Evolutionary conservation across 225 moss, liverwort and hornwort species (phyloP).

Genomic region (Polytrichum formosum): DNA sequence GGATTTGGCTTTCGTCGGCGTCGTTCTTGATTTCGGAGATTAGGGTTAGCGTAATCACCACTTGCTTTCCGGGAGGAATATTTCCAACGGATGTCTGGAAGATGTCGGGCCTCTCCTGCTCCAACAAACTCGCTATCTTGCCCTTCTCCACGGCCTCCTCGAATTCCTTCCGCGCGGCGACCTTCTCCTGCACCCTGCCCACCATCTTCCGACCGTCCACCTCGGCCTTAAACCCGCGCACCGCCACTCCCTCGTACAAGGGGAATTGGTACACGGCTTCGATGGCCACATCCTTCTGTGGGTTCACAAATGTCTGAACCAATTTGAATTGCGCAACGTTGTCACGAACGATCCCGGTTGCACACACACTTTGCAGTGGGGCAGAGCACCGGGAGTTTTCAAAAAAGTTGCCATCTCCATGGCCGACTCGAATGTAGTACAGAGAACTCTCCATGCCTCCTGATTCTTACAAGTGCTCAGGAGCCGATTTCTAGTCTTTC

Average conservation of each 20-base stretch:
- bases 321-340: conserved; percentile 16
- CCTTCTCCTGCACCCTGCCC: conserved; percentile 29
- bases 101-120: conserved; percentile 19
- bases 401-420: background rate
- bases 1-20: conserved; percentile 26
- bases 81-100: conserved; percentile 27
- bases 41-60: conserved; percentile 25
- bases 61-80: conserved; percentile 17
- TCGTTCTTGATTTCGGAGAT: conserved; percentile 39
- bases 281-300: background rate
- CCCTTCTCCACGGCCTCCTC: conserved; percentile 25
- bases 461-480: no score
- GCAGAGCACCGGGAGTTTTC: background rate
- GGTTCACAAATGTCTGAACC: conserved; percentile 24
- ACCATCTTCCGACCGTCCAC: conserved; percentile 19
- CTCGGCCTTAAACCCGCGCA: conserved; percentile 23
- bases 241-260: conserved; percentile 31
- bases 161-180: conserved; percentile 14
- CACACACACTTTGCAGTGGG: background rate
- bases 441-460: no score
- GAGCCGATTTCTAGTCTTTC: no score
- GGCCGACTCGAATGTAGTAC: no score
- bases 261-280: conserved; percentile 45
- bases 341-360: conserved; percentile 18
- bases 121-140: conserved; percentile 28